Conservation (phyloP, 1,139 yeast genomes). For the Sugiyamaella grinbergsii region DNA sequence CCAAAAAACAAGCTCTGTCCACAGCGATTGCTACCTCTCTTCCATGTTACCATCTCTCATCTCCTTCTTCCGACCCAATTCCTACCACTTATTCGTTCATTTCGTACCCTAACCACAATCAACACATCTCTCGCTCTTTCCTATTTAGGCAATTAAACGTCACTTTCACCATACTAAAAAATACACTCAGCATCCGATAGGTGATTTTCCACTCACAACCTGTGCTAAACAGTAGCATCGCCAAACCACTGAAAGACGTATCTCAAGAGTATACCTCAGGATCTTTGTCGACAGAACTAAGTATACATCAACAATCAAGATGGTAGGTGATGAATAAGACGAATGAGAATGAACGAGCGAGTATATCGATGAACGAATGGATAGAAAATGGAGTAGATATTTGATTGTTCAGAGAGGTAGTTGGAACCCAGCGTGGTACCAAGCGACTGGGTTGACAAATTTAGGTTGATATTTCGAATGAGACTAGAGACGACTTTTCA, state of each 20-base stretch:
- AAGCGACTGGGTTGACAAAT: no score
- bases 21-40: no score
- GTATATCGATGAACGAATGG: neutral
- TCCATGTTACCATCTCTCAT: neutral
- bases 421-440: no score
- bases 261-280: conserved; percentile 13
- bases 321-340: conserved; percentile 17
- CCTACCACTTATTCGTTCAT: neutral
- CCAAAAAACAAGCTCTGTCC: no score
- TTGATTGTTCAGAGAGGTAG: neutral
- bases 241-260: conserved; percentile 13
- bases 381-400: neutral
- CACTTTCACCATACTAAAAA: conserved; percentile 4
- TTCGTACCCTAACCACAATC: neutral
- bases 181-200: neutral
- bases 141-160: conserved; percentile 7
- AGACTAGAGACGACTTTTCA: no score
- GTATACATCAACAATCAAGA: conserved; percentile 19
- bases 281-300: conserved; percentile 19
- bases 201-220: conserved; percentile 15
- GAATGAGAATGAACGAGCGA: no score
- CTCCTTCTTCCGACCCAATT: neutral
- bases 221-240: conserved; percentile 14
- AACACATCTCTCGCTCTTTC: no score
- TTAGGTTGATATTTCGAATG: no score